These are phyloP conservation scores for Colletotrichum tanaceti DNA, from an alignment of 2,329 filamentous ascomycete species.

Conservation along the genomic window DNA sequence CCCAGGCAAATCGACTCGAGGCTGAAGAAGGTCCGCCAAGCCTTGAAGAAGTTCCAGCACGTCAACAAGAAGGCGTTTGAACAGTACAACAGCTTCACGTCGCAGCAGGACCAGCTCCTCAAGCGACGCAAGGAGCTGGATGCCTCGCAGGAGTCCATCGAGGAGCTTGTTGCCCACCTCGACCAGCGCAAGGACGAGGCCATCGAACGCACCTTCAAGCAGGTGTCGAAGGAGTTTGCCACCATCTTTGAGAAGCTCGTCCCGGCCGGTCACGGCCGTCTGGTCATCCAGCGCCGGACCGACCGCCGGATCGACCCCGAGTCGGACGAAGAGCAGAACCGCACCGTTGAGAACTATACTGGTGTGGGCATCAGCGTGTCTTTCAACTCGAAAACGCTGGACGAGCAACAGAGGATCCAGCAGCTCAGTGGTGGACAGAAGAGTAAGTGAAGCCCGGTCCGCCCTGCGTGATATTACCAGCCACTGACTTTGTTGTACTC, in stretches of 20 bases:
- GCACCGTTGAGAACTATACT: slow-evolving; percentile 91
- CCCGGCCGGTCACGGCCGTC: slow-evolving; percentile 87
- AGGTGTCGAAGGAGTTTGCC: slow-evolving; percentile 93
- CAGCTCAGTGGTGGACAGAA: slow-evolving; percentile 98
- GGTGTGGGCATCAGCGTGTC: slow-evolving; percentile 97
- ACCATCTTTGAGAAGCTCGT: slow-evolving; percentile 95
- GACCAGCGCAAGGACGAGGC: slow-evolving; percentile 98
- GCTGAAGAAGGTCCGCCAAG: slow-evolving; percentile 91
- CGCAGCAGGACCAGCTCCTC: slow-evolving; percentile 86
- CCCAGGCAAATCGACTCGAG: slow-evolving; percentile 75
- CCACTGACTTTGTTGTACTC: slow-evolving; percentile 40
- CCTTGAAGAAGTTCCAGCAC: slow-evolving; percentile 94
- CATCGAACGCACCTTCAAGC: slow-evolving; percentile 98
- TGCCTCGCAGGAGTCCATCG: slow-evolving; percentile 85
- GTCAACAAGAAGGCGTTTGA: slow-evolving; percentile 99
- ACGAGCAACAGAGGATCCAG: slow-evolving; percentile 97
- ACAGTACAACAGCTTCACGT: slow-evolving; percentile 97
- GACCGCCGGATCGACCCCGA: slow-evolving; percentile 72
- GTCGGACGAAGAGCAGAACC: slow-evolving; percentile 74
- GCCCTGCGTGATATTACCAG: neutral
- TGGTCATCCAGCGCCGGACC: slow-evolving; percentile 91
- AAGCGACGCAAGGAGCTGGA: slow-evolving; percentile 89
- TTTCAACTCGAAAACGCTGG: slow-evolving; percentile 95
- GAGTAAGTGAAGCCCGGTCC: slow-evolving; percentile 67
- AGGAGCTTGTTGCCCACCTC: slow-evolving; percentile 90